Evolutionary conservation across 148 eudicot species (phyloP).

Genomic region (Rhododendron griersonianum): DNA sequence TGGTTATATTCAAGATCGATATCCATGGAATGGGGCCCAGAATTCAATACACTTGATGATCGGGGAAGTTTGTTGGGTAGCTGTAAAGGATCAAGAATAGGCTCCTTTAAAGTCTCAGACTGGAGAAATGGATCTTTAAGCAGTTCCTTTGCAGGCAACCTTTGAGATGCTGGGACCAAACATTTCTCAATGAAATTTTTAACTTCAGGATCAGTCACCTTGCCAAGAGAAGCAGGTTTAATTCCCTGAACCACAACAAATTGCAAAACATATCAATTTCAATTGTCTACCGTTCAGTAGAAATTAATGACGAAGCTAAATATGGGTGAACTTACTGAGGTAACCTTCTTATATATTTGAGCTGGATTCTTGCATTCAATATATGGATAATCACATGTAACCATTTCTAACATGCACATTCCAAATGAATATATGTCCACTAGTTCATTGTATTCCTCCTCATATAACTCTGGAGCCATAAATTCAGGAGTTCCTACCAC

Average conservation of each 20-base stretch:
- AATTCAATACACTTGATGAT: constrained; percentile 18
- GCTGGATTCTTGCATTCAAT: constrained; percentile 86
- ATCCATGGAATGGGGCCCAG: constrained; percentile 48
- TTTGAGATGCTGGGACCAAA: constrained; percentile 52
- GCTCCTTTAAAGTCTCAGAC: constrained; percentile 30
- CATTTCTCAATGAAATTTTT: constrained; percentile 80
- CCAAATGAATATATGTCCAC: constrained; percentile 91
- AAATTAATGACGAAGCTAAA: neutral
- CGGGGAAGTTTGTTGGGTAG: constrained; percentile 27
- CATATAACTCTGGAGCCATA: constrained; percentile 95
- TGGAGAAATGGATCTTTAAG: constrained; percentile 64
- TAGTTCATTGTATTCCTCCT: constrained; percentile 82
- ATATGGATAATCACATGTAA: constrained; percentile 81
- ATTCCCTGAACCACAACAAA: constrained; percentile 46
- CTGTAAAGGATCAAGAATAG: constrained; percentile 22
- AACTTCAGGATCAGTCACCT: constrained; percentile 52
- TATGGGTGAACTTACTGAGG: constrained; percentile 46
- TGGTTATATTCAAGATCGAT: constrained; percentile 45
- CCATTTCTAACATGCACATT: constrained; percentile 92
- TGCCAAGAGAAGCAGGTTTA: constrained; percentile 74
- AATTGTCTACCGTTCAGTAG: neutral
- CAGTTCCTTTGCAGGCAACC: constrained; percentile 70
- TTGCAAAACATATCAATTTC: neutral
- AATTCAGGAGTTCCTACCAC: constrained; percentile 77
- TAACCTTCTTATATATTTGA: constrained; percentile 79